Evolutionary conservation across 805 yeast species (phyloP), one percentile per base, ranked within the genome.

Genomic region (Clavispora phyllophila): DNA sequence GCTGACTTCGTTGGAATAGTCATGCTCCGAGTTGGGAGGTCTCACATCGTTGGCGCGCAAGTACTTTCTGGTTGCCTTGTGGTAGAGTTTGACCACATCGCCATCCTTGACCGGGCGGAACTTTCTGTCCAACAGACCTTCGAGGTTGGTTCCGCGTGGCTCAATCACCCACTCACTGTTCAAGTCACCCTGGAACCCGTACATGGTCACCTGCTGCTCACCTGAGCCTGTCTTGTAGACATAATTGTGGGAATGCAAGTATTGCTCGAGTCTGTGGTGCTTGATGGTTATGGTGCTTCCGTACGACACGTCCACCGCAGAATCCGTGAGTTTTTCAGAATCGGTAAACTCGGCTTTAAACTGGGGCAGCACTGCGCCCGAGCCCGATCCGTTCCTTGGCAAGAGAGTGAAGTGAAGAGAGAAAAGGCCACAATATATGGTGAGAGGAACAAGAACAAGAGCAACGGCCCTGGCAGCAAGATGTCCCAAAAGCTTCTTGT

Each of bases 1-100:
- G 22, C 87, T 76, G 1, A 89, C 95, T 62, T 89, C 96, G 49
- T 75, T 77, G 57, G 89, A 83, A 62, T 91, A 90, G 43, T 93
- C 98, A 56, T 87, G 93, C 57, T 87, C 96, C 9, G 91, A 78
- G 22, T 89, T 78, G 9, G 96, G 96, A 3, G 98, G 96, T 46
- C 90, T 79, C 39, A 76, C 54, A 47, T 86, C 85, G 49, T 74
- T 80, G 18, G 88, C 84, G 49, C 81, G 81, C 40, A 93, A 63
- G 36, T 85, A 78, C 48, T 79, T 79, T 13, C 82, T 77, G 0
- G 97, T 84, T 2, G 54, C 47, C 44, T 72, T 71, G 60, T 93
- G 98, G 66, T 77, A 79, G n/a, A 93, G 60, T 45, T 84, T 72
- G 17, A 91, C 65, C 12, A 69, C 58, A 43, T 75, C 80, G 15